Base-by-base conservation (phyloP, 2,329 filamentous ascomycete genomes). In the Nemania bipapillata region DNA sequence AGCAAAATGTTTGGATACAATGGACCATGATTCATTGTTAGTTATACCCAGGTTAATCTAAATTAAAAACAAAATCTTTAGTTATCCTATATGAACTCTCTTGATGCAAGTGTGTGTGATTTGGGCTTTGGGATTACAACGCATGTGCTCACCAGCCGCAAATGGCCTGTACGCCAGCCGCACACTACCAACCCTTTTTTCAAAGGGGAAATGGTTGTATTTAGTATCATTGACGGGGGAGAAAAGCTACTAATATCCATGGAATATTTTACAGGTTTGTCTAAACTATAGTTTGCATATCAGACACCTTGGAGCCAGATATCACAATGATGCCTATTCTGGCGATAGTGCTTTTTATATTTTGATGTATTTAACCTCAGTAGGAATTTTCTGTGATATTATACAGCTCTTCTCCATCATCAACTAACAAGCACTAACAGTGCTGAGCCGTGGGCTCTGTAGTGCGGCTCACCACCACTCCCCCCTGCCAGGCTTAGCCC, bases 401-500 rank as follows among this genome's bases (percentile, higher is more conserved):
- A 7, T 11, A 20, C 32, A 8, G 12, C 42, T 53, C 26, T 1
- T 6, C 5, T 52, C 37, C n/a, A 32, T 30, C 3, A 8, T 20
- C 5, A 15, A 37, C 5, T 42, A 26, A 42, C 30, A 20, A 15
- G 45, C 9, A 24, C 17, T 53, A 20, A 17, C 30, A 49, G 20
- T 12, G 32, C 11, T 8, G 22, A 65, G 57, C 62, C 59, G n/a
- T 26, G 22, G n/a, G 12, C 20, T 28, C 20, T 37, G 17, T 7
- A 12, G 17, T 40, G 40, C 11, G 54, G 59, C 40, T 61, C 47
- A 45, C 40, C 40, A 47, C 42, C n/a, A 15, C 30, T 17, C 42
- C 61, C 57, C 17, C n/a, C 47, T 24, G 47, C 53, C 24, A n/a
- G 12, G 15, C 54, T 59, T 47, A 55, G 49, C 37, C 8, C 47